phyloP scores from a whole-genome alignment of 805 yeast species.

The Sugiyamaella floridensis region DNA sequence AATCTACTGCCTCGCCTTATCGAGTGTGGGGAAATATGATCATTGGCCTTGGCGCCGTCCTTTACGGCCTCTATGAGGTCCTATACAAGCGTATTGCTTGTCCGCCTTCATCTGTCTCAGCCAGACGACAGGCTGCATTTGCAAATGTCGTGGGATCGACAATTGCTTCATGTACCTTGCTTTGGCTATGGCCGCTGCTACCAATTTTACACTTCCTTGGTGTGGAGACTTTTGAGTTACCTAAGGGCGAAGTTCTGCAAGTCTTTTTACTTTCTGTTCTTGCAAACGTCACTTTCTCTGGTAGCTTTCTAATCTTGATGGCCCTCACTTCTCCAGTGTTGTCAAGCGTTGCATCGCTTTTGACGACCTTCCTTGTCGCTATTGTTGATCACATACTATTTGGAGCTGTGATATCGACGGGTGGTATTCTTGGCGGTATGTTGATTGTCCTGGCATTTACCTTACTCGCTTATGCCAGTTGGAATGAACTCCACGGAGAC shows the following conservation, averaged over 20 bases:
- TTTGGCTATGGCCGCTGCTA: constrained; percentile 43
- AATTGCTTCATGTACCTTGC: constrained; percentile 53
- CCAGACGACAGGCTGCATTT: constrained; percentile 70
- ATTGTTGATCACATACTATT: constrained; percentile 64
- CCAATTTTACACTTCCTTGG: constrained; percentile 46
- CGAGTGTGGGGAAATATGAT: constrained; percentile 63
- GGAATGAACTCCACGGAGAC: constrained; percentile 33
- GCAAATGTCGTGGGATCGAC: constrained; percentile 68
- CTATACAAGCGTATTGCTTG: constrained; percentile 69
- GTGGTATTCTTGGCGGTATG: constrained; percentile 62
- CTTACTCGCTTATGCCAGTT: constrained; percentile 38
- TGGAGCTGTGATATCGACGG: constrained; percentile 46
- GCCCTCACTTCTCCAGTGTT: constrained; percentile 81
- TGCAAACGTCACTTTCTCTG: constrained; percentile 62
- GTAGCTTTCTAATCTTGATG: constrained; percentile 68
- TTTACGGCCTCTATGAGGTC: constrained; percentile 80
- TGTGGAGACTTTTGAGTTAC: constrained; percentile 51
- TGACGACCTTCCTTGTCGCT: constrained; percentile 77
- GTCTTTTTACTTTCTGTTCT: constrained; percentile 47
- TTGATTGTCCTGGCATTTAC: constrained; percentile 65
- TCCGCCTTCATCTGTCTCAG: constrained; percentile 59
- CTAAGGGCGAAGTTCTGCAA: constrained; percentile 38
- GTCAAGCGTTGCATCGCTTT: constrained; percentile 56
- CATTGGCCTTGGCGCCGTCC: constrained; percentile 64
- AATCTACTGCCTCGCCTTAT: constrained; percentile 40